Conservation (phyloP, 768 basidiomycete species). For the Termitomyces sp. region DNA sequence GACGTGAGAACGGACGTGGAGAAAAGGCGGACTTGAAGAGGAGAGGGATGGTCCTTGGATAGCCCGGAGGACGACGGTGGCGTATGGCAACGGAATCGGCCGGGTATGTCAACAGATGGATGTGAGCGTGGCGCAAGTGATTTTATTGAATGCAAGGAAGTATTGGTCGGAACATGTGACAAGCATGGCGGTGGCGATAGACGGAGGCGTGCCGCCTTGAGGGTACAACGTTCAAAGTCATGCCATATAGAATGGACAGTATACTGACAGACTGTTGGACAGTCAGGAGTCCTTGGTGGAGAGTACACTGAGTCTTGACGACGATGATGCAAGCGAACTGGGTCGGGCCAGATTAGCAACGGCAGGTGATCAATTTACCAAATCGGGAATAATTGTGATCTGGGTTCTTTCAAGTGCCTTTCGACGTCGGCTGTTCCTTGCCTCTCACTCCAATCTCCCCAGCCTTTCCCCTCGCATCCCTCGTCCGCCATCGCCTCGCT, state of each 20-base stretch:
- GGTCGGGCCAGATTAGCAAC: not conserved
- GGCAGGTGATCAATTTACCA: not conserved
- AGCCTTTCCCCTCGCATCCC: not conserved
- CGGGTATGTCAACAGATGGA: not conserved
- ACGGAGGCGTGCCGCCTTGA: too few species aligned
- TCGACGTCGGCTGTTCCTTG: not conserved
- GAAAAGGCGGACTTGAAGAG: not conserved
- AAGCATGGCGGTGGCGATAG: not conserved
- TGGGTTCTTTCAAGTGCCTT: not conserved
- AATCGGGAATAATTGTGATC: conserved; percentile 1
- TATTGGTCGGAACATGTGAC: not conserved
- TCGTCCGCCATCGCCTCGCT: not conserved
- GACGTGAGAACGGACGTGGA: too few species aligned
- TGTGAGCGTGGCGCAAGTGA: not conserved
- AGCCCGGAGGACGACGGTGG: not conserved
- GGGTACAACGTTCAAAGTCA: too few species aligned
- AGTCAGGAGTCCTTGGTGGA: too few species aligned
- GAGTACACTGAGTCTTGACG: too few species aligned
- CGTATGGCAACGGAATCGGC: not conserved
- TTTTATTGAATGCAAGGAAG: not conserved
- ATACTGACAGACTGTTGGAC: not conserved
- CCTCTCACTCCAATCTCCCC: not conserved
- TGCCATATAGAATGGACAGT: too few species aligned
- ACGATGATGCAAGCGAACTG: not conserved
- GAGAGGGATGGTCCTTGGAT: too few species aligned